A percentile compares a stretch with the other conserved stretches of the same genome.
Conservation (phyloP, 2,329 filamentous ascomycete genomes). For the Camptophora hylomeconis region DNA sequence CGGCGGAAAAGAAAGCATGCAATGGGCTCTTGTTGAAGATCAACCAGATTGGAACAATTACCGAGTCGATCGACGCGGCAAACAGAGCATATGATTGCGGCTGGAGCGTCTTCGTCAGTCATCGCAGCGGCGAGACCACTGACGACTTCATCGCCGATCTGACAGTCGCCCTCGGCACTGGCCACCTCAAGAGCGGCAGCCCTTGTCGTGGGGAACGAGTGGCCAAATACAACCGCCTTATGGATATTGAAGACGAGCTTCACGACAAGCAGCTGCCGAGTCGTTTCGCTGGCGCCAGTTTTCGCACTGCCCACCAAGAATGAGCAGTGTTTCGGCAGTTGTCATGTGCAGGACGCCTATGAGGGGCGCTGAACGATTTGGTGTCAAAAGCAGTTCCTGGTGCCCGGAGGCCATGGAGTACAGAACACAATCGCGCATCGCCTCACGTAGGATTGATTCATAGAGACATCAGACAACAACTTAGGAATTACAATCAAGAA, state of each 20-base stretch:
- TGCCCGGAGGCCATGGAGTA: no score
- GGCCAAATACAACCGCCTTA: conserved; percentile 31
- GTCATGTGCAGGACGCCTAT: no score
- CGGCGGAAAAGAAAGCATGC: conserved; percentile 26
- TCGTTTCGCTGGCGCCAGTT: no score
- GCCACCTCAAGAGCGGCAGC: conserved; percentile 29
- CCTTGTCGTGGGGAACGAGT: conserved; percentile 30
- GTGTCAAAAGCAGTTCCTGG: no score
- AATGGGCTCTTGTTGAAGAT: conserved; percentile 30
- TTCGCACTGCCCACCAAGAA: no score
- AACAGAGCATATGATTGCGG: conserved; percentile 22
- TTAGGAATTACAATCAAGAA: conserved; percentile 9
- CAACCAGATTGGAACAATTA: conserved; percentile 32
- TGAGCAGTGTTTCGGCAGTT: no score
- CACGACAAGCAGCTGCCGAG: no score
- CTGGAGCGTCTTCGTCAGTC: conserved; percentile 32
- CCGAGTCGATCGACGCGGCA: conserved; percentile 26
- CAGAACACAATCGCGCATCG: no score
- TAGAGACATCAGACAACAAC: conserved; percentile 11
- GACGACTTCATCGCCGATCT: conserved; percentile 34
- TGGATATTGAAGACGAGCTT: conserved; percentile 32
- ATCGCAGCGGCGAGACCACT: conserved; percentile 30
- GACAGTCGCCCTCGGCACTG: conserved; percentile 25
- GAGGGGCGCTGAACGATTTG: no score
- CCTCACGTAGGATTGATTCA: no score